phyloP scores from a whole-genome alignment of 805 yeast genomes.

The Kluyveromyces starmeri region DNA sequence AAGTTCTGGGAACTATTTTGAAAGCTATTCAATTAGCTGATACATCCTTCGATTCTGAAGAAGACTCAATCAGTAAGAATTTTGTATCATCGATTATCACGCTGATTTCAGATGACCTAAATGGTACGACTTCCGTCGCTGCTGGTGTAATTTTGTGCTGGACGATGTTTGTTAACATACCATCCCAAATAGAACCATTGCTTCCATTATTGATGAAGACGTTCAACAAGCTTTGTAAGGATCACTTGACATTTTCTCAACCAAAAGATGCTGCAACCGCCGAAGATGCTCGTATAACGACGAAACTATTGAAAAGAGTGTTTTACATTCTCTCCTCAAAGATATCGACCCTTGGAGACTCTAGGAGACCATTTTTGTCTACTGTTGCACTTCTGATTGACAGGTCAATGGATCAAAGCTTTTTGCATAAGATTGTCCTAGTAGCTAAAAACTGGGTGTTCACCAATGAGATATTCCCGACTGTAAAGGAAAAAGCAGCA shows the following conservation, averaged over 20 bases:
- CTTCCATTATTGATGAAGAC: constrained; percentile 77
- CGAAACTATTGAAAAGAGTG: constrained; percentile 65
- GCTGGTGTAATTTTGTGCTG: constrained; percentile 80
- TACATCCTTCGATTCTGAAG: constrained; percentile 41
- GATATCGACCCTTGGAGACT: constrained; percentile 84
- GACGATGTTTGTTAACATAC: constrained; percentile 70
- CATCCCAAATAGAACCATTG: constrained; percentile 64
- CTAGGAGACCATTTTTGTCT: constrained; percentile 79
- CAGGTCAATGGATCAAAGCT: constrained; percentile 67
- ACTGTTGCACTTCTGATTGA: constrained; percentile 85
- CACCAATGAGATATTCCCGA: constrained; percentile 80
- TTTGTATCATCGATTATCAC: constrained; percentile 54
- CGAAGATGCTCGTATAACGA: constrained; percentile 77
- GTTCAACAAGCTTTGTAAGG: constrained; percentile 81
- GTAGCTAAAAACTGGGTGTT: constrained; percentile 89
- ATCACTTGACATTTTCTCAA: constrained; percentile 56
- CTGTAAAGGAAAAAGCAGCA: constrained; percentile 93
- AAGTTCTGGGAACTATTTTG: constrained; percentile 62
- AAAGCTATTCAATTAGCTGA: constrained; percentile 48
- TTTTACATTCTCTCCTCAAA: constrained; percentile 71
- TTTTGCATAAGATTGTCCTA: constrained; percentile 63
- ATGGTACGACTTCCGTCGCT: constrained; percentile 64
- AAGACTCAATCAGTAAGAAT: constrained; percentile 50
- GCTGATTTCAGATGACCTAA: constrained; percentile 72
- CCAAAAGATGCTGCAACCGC: constrained; percentile 32